Evolutionary conservation across 176 grass and related monocot genomes (phyloP), one percentile per base, ranked within the genome.

Genomic region (Urochloa ruziziensis): DNA sequence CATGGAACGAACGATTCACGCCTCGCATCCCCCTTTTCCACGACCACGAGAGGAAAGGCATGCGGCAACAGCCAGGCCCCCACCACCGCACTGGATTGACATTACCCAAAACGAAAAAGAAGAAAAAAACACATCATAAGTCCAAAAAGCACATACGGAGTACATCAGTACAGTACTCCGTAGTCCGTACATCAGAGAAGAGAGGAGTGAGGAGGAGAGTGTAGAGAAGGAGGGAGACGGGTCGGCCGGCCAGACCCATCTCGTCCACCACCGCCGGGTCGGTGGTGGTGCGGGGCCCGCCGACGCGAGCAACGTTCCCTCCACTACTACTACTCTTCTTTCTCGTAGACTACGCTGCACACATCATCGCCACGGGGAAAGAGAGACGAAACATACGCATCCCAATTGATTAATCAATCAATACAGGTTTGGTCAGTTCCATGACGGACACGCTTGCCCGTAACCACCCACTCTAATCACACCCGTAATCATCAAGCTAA

Each of bases 251-350:
- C n/a, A n/a, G n/a, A 47, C 29, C 77, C 40, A 39, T 82, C n/a
- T n/a, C n/a, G n/a, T n/a, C 63, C 42, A 9, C 70, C 27, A 44
- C 85, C 37, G 37, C 69, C 18, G 49, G n/a, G n/a, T n/a, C n/a
- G n/a, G n/a, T n/a, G n/a, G 29, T 37, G 43, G 9, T 1, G n/a
- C 18, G 73, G 43, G 2, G 12, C 79, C 52, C 37, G 44, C 74
- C 14, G 72, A 15, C 5, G 63, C n/a, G 24, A 72, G 27, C 61
- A 68, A 85, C 82, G 77, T 89, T 71, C 18, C 82, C 40, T 76
- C 70, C 88, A 64, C 69, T 80, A 70, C 23, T n/a, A n/a, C 36
- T 8, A 13, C 1, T 4, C 4, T 1, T 17, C 49, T 5, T 10
- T 23, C 6, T 53, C 19, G 4, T 21, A 6, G 7, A 36, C 0